Percentiles rank a stretch among this genome's conserved stretches.
These are phyloP conservation scores for Phytophthora brassicae DNA, from an alignment of 352 stramenopile species.

Conservation along the genomic window DNA sequence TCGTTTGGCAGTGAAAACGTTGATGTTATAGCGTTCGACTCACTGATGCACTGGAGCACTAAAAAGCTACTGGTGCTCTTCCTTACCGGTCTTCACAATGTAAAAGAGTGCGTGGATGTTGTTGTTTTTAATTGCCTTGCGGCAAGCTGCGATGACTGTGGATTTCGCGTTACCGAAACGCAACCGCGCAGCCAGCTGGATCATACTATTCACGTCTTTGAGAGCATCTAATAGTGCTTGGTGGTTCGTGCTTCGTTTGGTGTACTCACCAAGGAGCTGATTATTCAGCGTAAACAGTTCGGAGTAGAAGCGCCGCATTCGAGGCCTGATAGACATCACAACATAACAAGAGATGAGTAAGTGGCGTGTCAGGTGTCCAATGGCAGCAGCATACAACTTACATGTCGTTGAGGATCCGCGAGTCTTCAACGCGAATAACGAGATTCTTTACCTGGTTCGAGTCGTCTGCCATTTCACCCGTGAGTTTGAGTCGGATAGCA, in stretches of 20 bases:
- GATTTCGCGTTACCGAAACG: constrained; percentile 87
- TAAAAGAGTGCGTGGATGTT: constrained; percentile 87
- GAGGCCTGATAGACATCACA: constrained; percentile 33
- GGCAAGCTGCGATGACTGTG: constrained; percentile 78
- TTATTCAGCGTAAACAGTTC: constrained; percentile 92
- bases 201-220: constrained; percentile 93
- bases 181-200: constrained; percentile 87
- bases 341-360: not conserved
- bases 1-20: constrained; percentile 8
- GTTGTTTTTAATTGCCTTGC: constrained; percentile 91
- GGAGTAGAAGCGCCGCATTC: constrained; percentile 89
- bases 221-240: constrained; percentile 87
- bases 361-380: not conserved
- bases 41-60: constrained; percentile 1
- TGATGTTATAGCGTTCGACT: constrained; percentile 1
- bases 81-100: constrained; percentile 84
- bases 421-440: constrained; percentile 90
- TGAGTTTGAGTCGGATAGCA: constrained; percentile 86
- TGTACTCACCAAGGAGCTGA: constrained; percentile 90
- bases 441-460: constrained; percentile 91
- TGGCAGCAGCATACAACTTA: constrained; percentile 34
- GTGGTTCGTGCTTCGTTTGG: constrained; percentile 92
- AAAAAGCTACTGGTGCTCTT: constrained; percentile 59
- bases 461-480: constrained; percentile 92
- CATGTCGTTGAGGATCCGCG: constrained; percentile 93